Conservation (phyloP, 306 rosid genomes). For the Notholithocarpus densiflorus region DNA sequence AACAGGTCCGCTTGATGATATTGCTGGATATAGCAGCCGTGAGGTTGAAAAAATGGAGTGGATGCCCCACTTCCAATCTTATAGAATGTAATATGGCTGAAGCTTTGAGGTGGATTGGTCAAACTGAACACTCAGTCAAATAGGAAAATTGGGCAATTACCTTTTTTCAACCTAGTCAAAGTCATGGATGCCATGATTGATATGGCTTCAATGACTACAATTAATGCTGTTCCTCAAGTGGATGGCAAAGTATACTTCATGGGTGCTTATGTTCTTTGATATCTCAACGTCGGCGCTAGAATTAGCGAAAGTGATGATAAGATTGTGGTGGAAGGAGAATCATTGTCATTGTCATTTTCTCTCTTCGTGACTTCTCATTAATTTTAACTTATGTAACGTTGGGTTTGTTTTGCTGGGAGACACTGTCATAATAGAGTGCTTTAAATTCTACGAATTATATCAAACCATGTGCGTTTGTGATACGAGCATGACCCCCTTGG, state of each 20-base stretch:
- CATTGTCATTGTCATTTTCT: conserved; percentile 19
- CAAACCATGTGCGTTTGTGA: too few relatives aligned
- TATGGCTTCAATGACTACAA: neutral
- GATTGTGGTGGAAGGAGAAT: conserved; percentile 25
- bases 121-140: neutral
- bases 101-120: neutral
- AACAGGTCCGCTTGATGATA: neutral
- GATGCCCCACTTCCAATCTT: neutral
- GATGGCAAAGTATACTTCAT: conserved; percentile 18
- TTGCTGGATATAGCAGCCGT: neutral
- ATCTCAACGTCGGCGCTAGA: neutral
- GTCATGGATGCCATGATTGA: conserved; percentile 25
- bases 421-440: too few relatives aligned
- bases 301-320: conserved; percentile 19
- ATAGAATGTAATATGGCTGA: neutral
- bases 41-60: neutral
- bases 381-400: neutral
- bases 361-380: conserved; percentile 13
- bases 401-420: neutral
- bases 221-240: conserved; percentile 29
- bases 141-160: neutral
- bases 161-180: conserved; percentile 19
- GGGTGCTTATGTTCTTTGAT: conserved; percentile 1
- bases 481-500: too few relatives aligned
- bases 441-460: too few relatives aligned